These are phyloP conservation scores for Phytomonas francai DNA, from an alignment of 208 protist genomes.

Conservation along the genomic window DNA sequence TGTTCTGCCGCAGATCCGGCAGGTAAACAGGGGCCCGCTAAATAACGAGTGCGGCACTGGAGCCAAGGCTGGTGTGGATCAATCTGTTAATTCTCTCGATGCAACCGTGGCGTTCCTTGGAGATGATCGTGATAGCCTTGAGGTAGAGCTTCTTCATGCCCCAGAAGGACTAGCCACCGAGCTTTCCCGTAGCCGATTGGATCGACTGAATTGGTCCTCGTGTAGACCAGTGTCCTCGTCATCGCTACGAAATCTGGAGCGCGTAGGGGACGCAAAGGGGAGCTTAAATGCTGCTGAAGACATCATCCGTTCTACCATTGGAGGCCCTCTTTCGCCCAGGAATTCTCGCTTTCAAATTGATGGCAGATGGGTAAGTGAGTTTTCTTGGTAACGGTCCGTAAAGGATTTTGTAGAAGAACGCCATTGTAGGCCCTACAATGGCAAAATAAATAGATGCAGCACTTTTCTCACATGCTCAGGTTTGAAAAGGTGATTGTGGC, in stretches of 20 bases:
- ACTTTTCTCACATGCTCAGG: not conserved
- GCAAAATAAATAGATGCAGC: not conserved
- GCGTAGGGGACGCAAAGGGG: not conserved
- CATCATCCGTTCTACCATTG: not conserved
- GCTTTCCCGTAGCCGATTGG: not conserved
- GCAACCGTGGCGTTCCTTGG: not conserved
- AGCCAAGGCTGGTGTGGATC: not conserved
- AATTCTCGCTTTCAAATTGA: not conserved
- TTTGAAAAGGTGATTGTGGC: not conserved
- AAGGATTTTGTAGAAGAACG: not conserved
- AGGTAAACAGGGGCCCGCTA: not conserved
- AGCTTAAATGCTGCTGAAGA: not conserved
- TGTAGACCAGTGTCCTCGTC: not conserved
- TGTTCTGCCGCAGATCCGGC: conserved; percentile 39
- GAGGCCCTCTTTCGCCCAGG: not conserved
- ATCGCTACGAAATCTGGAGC: not conserved
- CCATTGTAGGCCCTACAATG: not conserved
- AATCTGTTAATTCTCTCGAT: not conserved
- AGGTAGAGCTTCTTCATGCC: not conserved
- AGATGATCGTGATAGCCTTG: not conserved
- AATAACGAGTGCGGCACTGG: not conserved
- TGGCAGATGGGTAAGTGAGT: not conserved
- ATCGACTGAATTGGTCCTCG: not conserved
- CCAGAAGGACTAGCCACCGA: not conserved
- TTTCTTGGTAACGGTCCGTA: not conserved